phyloP scores from a whole-genome alignment of 768 basidiomycete genomes.

The Naganishia onofrii region DNA sequence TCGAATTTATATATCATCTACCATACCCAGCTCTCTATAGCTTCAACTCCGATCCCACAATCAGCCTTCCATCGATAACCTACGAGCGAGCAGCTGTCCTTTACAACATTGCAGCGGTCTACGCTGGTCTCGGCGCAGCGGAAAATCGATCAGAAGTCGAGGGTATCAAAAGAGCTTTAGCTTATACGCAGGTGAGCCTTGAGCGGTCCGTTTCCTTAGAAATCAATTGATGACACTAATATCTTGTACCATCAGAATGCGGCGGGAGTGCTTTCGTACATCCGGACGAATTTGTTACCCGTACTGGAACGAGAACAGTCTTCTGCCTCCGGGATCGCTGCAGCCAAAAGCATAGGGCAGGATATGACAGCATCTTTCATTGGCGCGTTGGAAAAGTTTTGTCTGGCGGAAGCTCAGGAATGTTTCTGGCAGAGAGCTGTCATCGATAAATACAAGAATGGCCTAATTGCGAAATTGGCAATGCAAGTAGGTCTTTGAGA shows the following conservation, averaged over 20 bases:
- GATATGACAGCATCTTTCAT: constrained; percentile 69
- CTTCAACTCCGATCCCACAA: constrained; percentile 56
- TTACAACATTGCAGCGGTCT: constrained; percentile 84
- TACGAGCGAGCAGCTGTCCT: constrained; percentile 77
- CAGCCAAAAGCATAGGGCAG: constrained; percentile 38
- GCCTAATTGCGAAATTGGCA: constrained; percentile 76
- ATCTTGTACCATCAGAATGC: constrained; percentile 37
- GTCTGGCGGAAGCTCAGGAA: constrained; percentile 94
- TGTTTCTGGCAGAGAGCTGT: constrained; percentile 93
- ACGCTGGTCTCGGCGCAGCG: constrained; percentile 70
- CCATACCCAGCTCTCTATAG: constrained; percentile 59
- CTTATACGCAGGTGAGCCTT: constrained; percentile 44
- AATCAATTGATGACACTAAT: not conserved
- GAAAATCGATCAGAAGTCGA: constrained; percentile 59
- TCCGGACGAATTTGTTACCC: constrained; percentile 44
- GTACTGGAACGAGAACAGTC: constrained; percentile 38
- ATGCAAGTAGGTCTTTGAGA: constrained; percentile 58
- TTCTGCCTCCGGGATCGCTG: not conserved
- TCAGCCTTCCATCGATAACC: constrained; percentile 68
- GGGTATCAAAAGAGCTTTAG: constrained; percentile 77
- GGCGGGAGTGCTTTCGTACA: constrained; percentile 45
- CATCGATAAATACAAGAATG: constrained; percentile 70
- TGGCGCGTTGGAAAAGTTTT: constrained; percentile 66
- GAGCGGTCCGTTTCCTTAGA: not conserved
- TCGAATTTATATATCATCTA: constrained; percentile 63